Evolutionary conservation across 2,329 filamentous ascomycete genomes (phyloP).

Genomic region (Calonectria hawksworthii): DNA sequence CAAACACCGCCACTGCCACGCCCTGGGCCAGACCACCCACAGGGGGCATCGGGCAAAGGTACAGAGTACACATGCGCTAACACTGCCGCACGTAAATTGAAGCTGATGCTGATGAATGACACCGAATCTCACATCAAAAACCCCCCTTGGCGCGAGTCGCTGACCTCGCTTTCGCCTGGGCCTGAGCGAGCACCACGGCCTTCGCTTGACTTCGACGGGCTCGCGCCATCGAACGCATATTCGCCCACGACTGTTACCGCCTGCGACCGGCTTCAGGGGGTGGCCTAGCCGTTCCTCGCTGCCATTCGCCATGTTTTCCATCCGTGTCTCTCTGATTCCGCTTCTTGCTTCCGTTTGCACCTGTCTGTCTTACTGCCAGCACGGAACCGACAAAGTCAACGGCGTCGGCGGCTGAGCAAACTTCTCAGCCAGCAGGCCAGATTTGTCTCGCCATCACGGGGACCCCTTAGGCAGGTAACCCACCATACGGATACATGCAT

Average conservation of each 20-base stretch:
- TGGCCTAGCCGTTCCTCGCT: background rate
- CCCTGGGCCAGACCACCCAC: slow-evolving; percentile 2
- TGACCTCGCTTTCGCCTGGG: background rate
- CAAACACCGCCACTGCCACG: slow-evolving; percentile 45
- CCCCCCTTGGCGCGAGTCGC: slow-evolving; percentile 18
- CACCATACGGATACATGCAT: slow-evolving; percentile 4
- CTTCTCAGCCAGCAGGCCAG: slow-evolving; percentile 1
- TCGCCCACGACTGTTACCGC: slow-evolving; percentile 33
- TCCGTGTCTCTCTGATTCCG: background rate
- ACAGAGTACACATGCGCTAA: slow-evolving; percentile 46
- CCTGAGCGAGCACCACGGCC: slow-evolving; percentile 33
- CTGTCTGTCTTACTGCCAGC: background rate
- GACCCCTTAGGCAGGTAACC: background rate
- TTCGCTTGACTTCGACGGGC: slow-evolving; percentile 47
- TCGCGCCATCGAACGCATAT: slow-evolving; percentile 41
- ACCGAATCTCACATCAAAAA: slow-evolving; percentile 25
- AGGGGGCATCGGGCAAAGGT: slow-evolving; percentile 19
- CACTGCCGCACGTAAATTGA: slow-evolving; percentile 35
- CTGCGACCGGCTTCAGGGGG: background rate
- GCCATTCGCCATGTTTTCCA: slow-evolving; percentile 12
- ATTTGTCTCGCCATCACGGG: slow-evolving; percentile 9
- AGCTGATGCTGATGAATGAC: slow-evolving; percentile 38
- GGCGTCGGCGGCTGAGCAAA: background rate
- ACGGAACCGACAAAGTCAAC: background rate
- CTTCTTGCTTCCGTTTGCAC: background rate